Conservation (phyloP, 2,329 filamentous ascomycete genomes). For the Ophiostoma piceae region DNA sequence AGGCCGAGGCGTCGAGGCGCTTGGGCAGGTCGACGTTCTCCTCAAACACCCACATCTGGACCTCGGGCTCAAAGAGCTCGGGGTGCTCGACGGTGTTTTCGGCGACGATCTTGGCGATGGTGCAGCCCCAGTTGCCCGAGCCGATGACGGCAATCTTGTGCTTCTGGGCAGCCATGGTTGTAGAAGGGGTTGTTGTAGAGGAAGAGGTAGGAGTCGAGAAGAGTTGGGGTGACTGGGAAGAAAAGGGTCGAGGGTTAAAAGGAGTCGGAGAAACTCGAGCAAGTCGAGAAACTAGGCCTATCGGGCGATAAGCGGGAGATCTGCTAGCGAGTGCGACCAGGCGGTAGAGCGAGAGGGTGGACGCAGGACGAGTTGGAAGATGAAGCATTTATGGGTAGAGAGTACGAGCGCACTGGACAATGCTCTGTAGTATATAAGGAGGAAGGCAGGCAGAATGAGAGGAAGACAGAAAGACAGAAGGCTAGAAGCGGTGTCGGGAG, state of each 20-base stretch:
- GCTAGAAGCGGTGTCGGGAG: not conserved
- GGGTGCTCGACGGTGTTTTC: conserved; percentile 79
- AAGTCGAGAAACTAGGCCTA: not conserved
- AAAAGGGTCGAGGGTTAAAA: not conserved
- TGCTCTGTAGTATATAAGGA: not conserved
- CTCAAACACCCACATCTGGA: conserved; percentile 99
- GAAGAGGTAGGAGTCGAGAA: not conserved
- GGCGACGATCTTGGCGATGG: conserved; percentile 93
- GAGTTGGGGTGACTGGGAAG: not conserved
- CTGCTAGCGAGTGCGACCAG: conserved; percentile 1
- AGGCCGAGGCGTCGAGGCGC: conserved; percentile 53
- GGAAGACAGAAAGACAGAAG: not conserved
- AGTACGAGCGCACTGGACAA: not conserved
- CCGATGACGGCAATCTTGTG: conserved; percentile 93
- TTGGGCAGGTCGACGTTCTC: conserved; percentile 74
- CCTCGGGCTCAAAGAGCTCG: conserved; percentile 76
- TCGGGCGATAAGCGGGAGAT: conserved; percentile 11
- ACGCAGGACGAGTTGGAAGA: not conserved
- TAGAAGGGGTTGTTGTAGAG: not conserved
- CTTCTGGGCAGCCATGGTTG: conserved; percentile 48
- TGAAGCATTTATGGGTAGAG: not conserved
- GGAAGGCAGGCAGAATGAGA: not conserved
- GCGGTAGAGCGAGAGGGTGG: not conserved
- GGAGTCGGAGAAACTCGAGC: conserved; percentile 4
- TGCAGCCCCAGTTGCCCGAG: conserved; percentile 97